Conservation (phyloP, 352 stramenopile species). For the Globisporangium sylvaticum region DNA sequence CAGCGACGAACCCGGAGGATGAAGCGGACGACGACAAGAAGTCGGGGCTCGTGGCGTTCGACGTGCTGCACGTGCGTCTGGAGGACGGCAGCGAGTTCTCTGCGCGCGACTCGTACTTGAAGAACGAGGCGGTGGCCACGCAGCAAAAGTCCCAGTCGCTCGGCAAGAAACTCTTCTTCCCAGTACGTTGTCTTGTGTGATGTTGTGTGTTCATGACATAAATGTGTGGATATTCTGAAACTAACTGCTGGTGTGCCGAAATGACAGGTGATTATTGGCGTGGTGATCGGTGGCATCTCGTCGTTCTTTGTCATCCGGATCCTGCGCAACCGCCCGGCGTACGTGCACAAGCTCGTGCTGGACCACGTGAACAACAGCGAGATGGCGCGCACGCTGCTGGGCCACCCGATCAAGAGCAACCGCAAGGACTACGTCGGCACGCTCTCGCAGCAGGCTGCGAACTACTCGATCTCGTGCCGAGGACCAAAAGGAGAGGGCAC, state of each 20-base stretch:
- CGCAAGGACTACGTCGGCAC: constrained; percentile 59
- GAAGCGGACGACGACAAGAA: constrained; percentile 11
- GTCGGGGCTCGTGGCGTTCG: constrained; percentile 51
- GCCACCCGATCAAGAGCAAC: constrained; percentile 71
- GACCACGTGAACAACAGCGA: constrained; percentile 75
- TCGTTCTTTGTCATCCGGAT: constrained; percentile 77
- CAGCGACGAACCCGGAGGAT: constrained; percentile 5
- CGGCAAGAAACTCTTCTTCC: constrained; percentile 68
- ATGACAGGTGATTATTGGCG: constrained; percentile 37
- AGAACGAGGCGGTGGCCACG: constrained; percentile 42
- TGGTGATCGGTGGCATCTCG: constrained; percentile 58
- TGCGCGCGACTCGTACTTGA: constrained; percentile 53
- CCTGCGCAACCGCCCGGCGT: constrained; percentile 69
- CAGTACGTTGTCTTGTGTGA: constrained; percentile 18
- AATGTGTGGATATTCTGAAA: neutral
- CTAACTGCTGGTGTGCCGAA: neutral
- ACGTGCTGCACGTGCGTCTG: constrained; percentile 39
- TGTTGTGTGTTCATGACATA: neutral
- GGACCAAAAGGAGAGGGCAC: constrained; percentile 65
- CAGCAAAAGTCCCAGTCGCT: constrained; percentile 62
- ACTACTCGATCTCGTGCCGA: constrained; percentile 67
- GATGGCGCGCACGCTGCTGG: constrained; percentile 48
- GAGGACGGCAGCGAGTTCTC: constrained; percentile 55
- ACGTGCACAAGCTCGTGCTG: constrained; percentile 77
- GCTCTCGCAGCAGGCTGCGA: constrained; percentile 53